These are phyloP conservation scores for Solanum lycopersicoides DNA, from an alignment of 257 asterid genomes.

Conservation along the genomic window DNA sequence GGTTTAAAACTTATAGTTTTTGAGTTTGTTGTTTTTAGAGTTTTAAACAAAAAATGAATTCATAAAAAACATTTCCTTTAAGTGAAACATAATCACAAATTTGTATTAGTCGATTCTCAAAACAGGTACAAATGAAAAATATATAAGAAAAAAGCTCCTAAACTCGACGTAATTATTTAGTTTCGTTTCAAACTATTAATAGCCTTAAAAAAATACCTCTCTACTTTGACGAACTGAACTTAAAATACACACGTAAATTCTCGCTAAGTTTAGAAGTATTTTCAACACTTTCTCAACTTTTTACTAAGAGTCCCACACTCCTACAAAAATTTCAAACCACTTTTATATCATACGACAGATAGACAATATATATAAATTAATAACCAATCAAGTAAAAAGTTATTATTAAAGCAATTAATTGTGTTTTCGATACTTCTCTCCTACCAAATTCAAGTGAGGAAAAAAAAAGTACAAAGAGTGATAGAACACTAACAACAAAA, in stretches of 20 bases:
- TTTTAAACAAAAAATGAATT: not conserved
- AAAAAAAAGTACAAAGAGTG: not conserved
- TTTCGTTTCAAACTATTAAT: not conserved
- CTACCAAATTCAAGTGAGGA: not conserved
- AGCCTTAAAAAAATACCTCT: too few relatives aligned
- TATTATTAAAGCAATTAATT: too few relatives aligned
- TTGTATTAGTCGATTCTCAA: not conserved
- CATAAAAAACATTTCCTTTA: not conserved
- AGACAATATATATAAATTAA: too few relatives aligned
- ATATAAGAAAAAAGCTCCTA: too few relatives aligned
- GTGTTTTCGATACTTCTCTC: not conserved
- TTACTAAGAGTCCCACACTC: not conserved
- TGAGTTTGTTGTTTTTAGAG: not conserved
- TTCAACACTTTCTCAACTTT: not conserved
- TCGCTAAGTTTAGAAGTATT: not conserved
- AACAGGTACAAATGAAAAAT: not conserved
- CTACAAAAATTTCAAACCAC: too few relatives aligned
- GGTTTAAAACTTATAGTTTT: too few relatives aligned
- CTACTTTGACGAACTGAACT: not conserved
- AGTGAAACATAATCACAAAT: not conserved
- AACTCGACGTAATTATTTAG: too few relatives aligned
- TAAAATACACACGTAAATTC: too few relatives aligned
- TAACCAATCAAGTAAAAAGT: rapidly evolving
- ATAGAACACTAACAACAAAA: not conserved
- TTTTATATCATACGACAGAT: too few relatives aligned